Percentiles rank a stretch among this genome's conserved stretches.
Conservation (phyloP, 495 filamentous ascomycete species). For the Aspergillus cristatus region DNA sequence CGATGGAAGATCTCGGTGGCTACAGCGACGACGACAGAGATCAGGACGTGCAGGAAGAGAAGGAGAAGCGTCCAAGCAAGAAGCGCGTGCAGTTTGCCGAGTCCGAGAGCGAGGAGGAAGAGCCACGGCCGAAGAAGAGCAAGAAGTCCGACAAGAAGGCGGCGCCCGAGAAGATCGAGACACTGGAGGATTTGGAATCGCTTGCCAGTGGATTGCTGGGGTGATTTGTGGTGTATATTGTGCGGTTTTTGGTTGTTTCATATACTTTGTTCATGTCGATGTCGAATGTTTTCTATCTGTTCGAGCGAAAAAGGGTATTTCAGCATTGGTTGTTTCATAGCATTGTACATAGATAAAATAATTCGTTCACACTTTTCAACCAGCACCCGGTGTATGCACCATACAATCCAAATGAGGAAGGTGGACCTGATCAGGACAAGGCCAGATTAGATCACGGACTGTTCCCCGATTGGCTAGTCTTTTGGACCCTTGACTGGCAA, state of each 20-base stretch:
- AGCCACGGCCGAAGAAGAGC: conserved; percentile 34
- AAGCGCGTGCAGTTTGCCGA: conserved; percentile 32
- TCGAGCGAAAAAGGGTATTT: background rate
- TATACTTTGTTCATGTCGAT: conserved; percentile 1
- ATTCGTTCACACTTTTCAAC: background rate
- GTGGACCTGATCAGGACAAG: no score
- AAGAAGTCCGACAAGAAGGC: conserved; percentile 26
- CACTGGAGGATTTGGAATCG: conserved; percentile 81
- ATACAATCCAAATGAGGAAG: no score
- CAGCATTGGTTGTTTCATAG: no score
- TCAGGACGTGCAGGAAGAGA: conserved; percentile 14
- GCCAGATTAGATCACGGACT: no score
- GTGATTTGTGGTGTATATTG: conserved; percentile 14
- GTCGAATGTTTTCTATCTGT: conserved; percentile 3
- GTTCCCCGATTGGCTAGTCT: no score
- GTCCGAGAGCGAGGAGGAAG: conserved; percentile 31
- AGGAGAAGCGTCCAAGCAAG: conserved; percentile 27
- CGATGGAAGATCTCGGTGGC: conserved; percentile 6
- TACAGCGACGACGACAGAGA: no score
- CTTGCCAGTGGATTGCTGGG: conserved; percentile 76
- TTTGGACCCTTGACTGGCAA: no score
- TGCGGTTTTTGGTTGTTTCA: conserved; percentile 5
- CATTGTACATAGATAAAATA: conserved; percentile 7
- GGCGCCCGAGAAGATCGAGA: conserved; percentile 61
- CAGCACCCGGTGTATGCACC: no score